These are phyloP conservation scores for Penicillium atrosanguineum DNA, from an alignment of 495 filamentous ascomycete genomes.

Conservation along the genomic window DNA sequence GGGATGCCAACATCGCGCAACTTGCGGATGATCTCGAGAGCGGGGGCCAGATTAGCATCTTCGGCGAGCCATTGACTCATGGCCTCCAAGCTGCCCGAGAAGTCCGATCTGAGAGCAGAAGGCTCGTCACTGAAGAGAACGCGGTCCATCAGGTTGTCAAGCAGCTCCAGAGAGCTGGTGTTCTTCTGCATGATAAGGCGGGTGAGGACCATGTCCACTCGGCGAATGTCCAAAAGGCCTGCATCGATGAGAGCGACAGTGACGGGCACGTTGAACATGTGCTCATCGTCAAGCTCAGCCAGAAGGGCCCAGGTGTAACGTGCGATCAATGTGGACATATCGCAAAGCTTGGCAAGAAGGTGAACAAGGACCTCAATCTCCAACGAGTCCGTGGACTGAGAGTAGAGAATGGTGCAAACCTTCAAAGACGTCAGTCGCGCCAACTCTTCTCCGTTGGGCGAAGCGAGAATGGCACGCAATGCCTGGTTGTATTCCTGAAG, in stretches of 20 bases:
- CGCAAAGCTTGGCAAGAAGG: conserved; percentile 75
- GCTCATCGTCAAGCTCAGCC: conserved; percentile 66
- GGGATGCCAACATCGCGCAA: conserved; percentile 61
- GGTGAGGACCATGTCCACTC: conserved; percentile 73
- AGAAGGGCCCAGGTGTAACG: conserved; percentile 65
- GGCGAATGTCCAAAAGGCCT: conserved; percentile 71
- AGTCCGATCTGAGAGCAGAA: conserved; percentile 77
- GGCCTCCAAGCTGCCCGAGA: conserved; percentile 75
- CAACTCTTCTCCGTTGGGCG: conserved; percentile 60
- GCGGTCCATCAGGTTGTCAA: conserved; percentile 71
- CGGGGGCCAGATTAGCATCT: conserved; percentile 62
- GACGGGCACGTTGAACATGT: conserved; percentile 74
- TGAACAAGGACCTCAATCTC: conserved; percentile 82
- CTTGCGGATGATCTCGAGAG: conserved; percentile 68
- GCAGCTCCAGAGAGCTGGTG: conserved; percentile 66
- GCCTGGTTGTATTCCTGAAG: conserved; percentile 62
- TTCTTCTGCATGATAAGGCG: conserved; percentile 68
- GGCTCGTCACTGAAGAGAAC: conserved; percentile 75
- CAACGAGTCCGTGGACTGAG: conserved; percentile 55
- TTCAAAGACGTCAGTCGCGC: conserved; percentile 66
- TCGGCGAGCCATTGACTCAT: conserved; percentile 79
- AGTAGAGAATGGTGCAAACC: conserved; percentile 68
- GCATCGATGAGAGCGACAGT: conserved; percentile 73
- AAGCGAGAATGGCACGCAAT: conserved; percentile 46
- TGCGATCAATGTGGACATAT: conserved; percentile 70